A percentile compares a stretch with the other conserved stretches of the same genome.
Evolutionary conservation across 805 yeast genomes (phyloP).

Genomic region (Isabelozyma rhagii): DNA sequence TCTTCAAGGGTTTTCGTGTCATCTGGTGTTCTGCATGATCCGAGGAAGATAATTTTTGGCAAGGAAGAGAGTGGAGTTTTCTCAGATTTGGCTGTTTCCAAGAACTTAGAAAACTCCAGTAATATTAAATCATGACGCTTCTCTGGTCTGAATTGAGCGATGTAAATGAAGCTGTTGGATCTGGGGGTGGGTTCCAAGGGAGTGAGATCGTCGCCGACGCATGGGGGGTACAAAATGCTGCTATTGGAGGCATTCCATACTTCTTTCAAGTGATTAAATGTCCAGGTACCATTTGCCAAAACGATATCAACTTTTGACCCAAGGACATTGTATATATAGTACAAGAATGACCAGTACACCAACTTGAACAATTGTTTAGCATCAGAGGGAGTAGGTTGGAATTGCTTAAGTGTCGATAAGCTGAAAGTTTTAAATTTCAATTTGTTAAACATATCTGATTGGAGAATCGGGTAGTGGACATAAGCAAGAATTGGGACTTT

Average conservation of each 20-base stretch:
- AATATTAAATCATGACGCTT: slow-evolving; percentile 80
- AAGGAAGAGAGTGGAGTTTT: slow-evolving; percentile 12
- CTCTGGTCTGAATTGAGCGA: slow-evolving; percentile 96
- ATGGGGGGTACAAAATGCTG: slow-evolving; percentile 81
- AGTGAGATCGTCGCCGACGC: slow-evolving; percentile 59
- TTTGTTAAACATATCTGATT: slow-evolving; percentile 78
- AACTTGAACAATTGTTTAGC: slow-evolving; percentile 40
- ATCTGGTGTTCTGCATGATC: slow-evolving; percentile 70
- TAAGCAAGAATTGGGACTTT: slow-evolving; percentile 79
- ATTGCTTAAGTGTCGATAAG: slow-evolving; percentile 7
- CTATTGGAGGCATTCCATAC: slow-evolving; percentile 52
- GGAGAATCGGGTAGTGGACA: slow-evolving; percentile 93
- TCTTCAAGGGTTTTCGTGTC: slow-evolving; percentile 60
- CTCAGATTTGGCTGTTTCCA: slow-evolving; percentile 19
- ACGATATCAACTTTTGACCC: slow-evolving; percentile 68
- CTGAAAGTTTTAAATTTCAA: slow-evolving; percentile 30
- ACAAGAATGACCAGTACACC: slow-evolving; percentile 69
- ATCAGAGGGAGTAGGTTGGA: slow-evolving; percentile 13
- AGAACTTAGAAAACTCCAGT: slow-evolving; percentile 56
- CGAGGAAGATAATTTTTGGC: slow-evolving; percentile 72
- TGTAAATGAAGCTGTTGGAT: slow-evolving; percentile 45
- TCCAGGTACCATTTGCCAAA: slow-evolving; percentile 89
- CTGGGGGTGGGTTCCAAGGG: slow-evolving; percentile 17
- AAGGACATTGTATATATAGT: slow-evolving; percentile 58
- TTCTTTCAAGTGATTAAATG: slow-evolving; percentile 63